Conservation (phyloP, 1,284 basidiomycete genomes). For the Amylostereum areolatum region DNA sequence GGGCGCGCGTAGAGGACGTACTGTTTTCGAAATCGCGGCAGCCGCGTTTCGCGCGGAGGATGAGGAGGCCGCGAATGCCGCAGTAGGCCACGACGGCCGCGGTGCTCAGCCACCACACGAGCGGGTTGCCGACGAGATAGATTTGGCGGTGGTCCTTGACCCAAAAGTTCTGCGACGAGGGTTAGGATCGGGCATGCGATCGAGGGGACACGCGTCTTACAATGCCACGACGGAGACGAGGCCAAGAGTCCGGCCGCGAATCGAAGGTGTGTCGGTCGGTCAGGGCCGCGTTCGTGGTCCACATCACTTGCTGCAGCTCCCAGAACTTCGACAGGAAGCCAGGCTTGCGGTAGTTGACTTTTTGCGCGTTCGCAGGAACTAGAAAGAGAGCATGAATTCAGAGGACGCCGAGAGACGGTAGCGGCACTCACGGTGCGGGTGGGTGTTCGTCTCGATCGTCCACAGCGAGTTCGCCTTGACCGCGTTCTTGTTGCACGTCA, state of each 20-base stretch:
- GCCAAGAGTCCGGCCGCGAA: constrained; percentile 89
- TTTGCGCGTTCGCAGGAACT: constrained; percentile 70
- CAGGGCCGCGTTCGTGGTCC: constrained; percentile 94
- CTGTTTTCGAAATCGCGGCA: constrained; percentile 89
- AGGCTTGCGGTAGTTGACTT: constrained; percentile 85
- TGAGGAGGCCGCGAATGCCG: constrained; percentile 66
- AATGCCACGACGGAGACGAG: constrained; percentile 85
- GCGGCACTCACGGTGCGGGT: constrained; percentile 63
- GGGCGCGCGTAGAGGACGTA: constrained; percentile 33
- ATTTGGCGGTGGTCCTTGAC: constrained; percentile 94
- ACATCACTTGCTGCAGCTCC: constrained; percentile 95
- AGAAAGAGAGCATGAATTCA: constrained; percentile 2
- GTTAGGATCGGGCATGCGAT: too few species aligned
- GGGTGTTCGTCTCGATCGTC: constrained; percentile 87
- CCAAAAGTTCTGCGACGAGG: constrained; percentile 73
- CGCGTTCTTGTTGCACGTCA: constrained; percentile 97
- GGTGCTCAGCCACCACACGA: constrained; percentile 87
- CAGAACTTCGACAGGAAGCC: constrained; percentile 88
- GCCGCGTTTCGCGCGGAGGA: constrained; percentile 87
- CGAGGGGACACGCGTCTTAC: constrained; percentile 40
- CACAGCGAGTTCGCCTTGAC: constrained; percentile 87
- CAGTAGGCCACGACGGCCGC: constrained; percentile 67
- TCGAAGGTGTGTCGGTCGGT: constrained; percentile 95
- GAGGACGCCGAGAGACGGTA: neutral
- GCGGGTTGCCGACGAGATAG: constrained; percentile 92